These are phyloP conservation scores for Yamadazyma spencermartinsiae DNA, from an alignment of 1,139 yeast genomes.

Conservation along the genomic window DNA sequence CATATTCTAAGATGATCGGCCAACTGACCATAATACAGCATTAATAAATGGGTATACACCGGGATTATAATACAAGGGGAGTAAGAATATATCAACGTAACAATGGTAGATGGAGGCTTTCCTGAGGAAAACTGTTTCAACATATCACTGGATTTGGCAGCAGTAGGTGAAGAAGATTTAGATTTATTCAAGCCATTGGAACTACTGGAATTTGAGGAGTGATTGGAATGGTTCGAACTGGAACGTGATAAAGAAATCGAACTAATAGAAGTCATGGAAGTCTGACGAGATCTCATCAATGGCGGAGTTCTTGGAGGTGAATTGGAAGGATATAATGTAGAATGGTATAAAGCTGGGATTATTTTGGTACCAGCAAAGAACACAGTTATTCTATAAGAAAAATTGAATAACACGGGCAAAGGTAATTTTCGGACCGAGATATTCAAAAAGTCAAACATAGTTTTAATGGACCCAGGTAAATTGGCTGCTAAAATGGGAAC, in stretches of 20 bases:
- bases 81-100: constrained; percentile 74
- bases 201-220: constrained; percentile 8
- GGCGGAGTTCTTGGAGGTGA: constrained; percentile 38
- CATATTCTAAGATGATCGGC: constrained; percentile 58
- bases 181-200: constrained; percentile 4
- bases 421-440: constrained; percentile 76
- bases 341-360: constrained; percentile 70
- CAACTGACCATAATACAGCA: constrained; percentile 82
- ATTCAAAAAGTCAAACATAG: constrained; percentile 68
- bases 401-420: constrained; percentile 74
- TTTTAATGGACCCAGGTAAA: constrained; percentile 57
- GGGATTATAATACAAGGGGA: constrained; percentile 94
- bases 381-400: constrained; percentile 82
- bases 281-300: constrained; percentile 16
- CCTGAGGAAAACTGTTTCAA: constrained; percentile 11
- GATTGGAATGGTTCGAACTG: constrained; percentile 9
- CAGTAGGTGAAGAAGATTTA: constrained; percentile 2
- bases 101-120: constrained; percentile 44
- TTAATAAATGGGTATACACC: constrained; percentile 88
- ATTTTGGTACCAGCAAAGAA: constrained; percentile 93
- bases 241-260: constrained; percentile 13
- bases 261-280: constrained; percentile 16
- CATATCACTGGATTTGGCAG: constrained; percentile 7
- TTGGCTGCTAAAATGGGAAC: constrained; percentile 52
- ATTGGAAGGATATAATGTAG: constrained; percentile 32